Evolutionary conservation across 441 rosid genomes (phyloP), one percentile per base, ranked within the genome.

Genomic region (Euphorbia neoarborescens): DNA sequence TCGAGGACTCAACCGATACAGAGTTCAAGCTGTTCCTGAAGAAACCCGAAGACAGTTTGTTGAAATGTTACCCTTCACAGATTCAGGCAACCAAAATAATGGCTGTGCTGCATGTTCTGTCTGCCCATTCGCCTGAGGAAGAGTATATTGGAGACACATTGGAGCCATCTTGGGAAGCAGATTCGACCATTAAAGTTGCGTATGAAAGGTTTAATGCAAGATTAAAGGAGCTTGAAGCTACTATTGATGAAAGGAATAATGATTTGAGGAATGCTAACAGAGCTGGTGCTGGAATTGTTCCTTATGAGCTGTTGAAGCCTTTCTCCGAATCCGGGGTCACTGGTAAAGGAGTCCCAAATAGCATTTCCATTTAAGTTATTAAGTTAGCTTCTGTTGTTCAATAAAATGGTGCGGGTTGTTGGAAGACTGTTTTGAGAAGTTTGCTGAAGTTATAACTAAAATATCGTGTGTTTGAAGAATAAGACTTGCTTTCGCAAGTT

Each of bases 51-150:
- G 68, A 11, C 3, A 24, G 68, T 2, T 62, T 89, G 37, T 79
- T 91, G 10, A 60, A 62, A n/a, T 78, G 83, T 69, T 89, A 81
- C 73, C 91, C 94, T 0, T 82, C 91, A 3, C 85, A 86, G 75
- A 56, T 77, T 15, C 97, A 91, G 61, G 92, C 97, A 0, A 75
- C 85, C 0, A 48, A 17, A 71, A 89, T 82, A 60, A 84, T 90
- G 92, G 84, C 85, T 3, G 37, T 84, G 22, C 66, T 85, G 37
- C 87, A 86, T 73, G 84, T 84, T 28, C 42, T 90, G 13, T 87
- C 94, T 4, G 76, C 66, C 1, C 97, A 89, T 79, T 82, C 90
- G 5, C 82, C 86, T 0, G 94, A 88, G 14, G 97, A 90, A 76
- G 94, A 90, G 84, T 90, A 88, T 50, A 14, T 90, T 1, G 97